Conservation (phyloP, 2,329 filamentous ascomycete species). For the Xylariaceae sp. region DNA sequence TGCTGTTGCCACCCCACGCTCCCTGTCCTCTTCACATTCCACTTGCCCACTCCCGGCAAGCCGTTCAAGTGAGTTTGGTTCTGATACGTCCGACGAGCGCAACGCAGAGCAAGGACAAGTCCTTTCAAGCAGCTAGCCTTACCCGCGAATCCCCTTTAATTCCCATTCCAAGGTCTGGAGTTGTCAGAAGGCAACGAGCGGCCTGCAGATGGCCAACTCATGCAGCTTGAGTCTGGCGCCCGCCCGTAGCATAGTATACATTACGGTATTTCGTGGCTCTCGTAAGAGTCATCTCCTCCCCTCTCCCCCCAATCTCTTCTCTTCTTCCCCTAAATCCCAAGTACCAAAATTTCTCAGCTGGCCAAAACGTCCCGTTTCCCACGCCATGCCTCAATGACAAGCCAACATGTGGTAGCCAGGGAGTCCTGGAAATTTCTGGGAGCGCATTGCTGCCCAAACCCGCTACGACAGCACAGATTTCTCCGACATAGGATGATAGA, state of each 20-base stretch:
- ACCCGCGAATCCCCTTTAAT: slow-evolving; percentile 16
- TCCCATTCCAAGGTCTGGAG: too few species aligned
- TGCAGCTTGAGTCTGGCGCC: slow-evolving; percentile 16
- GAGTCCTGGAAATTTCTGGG: slow-evolving; percentile 26
- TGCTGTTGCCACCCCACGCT: slow-evolving; percentile 20
- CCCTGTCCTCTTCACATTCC: slow-evolving; percentile 20
- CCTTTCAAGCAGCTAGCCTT: slow-evolving; percentile 17
- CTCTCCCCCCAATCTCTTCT: slow-evolving; percentile 14
- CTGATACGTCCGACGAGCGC: slow-evolving; percentile 17
- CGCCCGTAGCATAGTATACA: slow-evolving; percentile 26
- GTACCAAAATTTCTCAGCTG: slow-evolving; percentile 13
- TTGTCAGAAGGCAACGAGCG: slow-evolving; percentile 12
- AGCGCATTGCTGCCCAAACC: slow-evolving; percentile 38
- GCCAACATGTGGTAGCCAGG: slow-evolving; percentile 21
- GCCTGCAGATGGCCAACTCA: slow-evolving; percentile 23
- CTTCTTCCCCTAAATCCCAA: slow-evolving; percentile 22
- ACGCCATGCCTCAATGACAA: slow-evolving; percentile 10
- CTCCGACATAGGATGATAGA: slow-evolving; percentile 32
- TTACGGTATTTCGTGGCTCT: slow-evolving; percentile 8
- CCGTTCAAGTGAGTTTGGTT: slow-evolving; percentile 2
- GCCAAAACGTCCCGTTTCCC: slow-evolving; percentile 1
- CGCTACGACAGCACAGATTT: slow-evolving; percentile 28
- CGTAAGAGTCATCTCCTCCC: slow-evolving; percentile 18
- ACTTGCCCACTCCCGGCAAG: slow-evolving; percentile 14
- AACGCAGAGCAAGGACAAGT: not conserved